These are phyloP conservation scores for Corrigiola litoralis DNA, from an alignment of 179 eudicot species.

Conservation along the genomic window DNA sequence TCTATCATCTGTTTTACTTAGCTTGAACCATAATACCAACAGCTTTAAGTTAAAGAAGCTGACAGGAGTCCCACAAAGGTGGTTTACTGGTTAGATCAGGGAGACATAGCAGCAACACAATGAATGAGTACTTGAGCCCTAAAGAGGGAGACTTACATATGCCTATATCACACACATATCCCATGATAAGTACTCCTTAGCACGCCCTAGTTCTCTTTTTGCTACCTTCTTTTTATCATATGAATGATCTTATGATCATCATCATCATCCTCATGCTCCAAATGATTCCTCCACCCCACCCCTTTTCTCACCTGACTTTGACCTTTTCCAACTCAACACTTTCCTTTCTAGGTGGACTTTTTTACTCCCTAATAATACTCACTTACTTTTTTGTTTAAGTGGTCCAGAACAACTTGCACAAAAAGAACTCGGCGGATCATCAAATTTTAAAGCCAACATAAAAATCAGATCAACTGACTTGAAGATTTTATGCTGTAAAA, in stretches of 20 bases:
- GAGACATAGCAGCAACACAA: slow-evolving; percentile 23
- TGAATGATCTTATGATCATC: too few relatives aligned
- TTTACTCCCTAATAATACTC: not conserved
- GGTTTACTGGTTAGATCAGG: not conserved
- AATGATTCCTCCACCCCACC: slow-evolving; percentile 41
- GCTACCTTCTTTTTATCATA: slow-evolving; percentile 29
- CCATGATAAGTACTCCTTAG: slow-evolving; percentile 23
- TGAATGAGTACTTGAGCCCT: slow-evolving; percentile 16
- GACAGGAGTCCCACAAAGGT: not conserved
- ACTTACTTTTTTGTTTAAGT: not conserved
- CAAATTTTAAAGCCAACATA: too few relatives aligned
- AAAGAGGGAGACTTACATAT: slow-evolving; percentile 6
- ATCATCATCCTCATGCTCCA: slow-evolving; percentile 42
- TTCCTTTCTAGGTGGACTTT: slow-evolving; percentile 21
- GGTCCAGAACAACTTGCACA: slow-evolving; percentile 9
- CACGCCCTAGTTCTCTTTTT: slow-evolving; percentile 34
- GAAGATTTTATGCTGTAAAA: not conserved
- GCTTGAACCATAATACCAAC: too few relatives aligned
- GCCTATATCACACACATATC: not conserved
- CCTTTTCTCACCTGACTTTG: slow-evolving; percentile 18
- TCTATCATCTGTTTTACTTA: too few relatives aligned
- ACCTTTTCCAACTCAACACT: slow-evolving; percentile 30
- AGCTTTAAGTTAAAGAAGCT: too few relatives aligned
- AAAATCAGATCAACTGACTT: slow-evolving; percentile 3
- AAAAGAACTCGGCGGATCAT: too few relatives aligned